These are phyloP conservation scores for Colletotrichum kahawae DNA, from an alignment of 2,329 filamentous ascomycete genomes.

Conservation along the genomic window DNA sequence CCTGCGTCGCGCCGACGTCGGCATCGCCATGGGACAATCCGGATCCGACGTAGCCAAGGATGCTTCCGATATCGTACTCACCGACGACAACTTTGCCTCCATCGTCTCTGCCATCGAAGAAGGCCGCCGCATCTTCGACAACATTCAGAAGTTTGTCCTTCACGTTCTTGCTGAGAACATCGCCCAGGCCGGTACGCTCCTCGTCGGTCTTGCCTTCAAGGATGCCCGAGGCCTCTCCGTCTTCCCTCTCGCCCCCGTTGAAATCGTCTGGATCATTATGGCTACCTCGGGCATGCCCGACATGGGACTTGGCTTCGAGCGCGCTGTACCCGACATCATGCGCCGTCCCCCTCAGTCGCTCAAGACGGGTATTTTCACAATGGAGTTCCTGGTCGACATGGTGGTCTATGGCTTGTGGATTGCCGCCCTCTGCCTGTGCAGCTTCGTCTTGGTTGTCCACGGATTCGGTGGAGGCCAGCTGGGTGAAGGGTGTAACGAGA, in stretches of 20 bases:
- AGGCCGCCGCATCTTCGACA: constrained; percentile 69
- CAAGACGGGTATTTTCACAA: constrained; percentile 58
- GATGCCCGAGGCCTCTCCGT: constrained; percentile 63
- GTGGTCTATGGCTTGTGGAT: constrained; percentile 66
- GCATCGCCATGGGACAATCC: constrained; percentile 68
- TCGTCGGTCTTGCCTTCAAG: constrained; percentile 70
- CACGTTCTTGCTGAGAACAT: constrained; percentile 67
- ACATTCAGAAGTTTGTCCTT: constrained; percentile 69
- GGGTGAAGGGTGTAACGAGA: constrained; percentile 57
- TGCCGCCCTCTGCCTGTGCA: constrained; percentile 48
- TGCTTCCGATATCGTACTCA: constrained; percentile 65
- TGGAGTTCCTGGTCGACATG: constrained; percentile 64
- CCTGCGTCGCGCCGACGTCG: constrained; percentile 67
- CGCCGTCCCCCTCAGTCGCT: constrained; percentile 55
- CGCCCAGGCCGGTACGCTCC: constrained; percentile 65
- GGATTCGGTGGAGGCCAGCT: constrained; percentile 54
- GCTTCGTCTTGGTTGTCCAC: constrained; percentile 10
- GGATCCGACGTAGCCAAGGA: constrained; percentile 69
- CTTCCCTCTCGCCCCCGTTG: constrained; percentile 68
- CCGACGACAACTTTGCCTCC: constrained; percentile 69
- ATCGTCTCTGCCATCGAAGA: constrained; percentile 69
- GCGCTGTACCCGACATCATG: constrained; percentile 67
- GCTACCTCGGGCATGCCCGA: constrained; percentile 70
- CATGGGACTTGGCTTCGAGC: constrained; percentile 71
- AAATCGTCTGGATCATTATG: constrained; percentile 77